phyloP scores from a whole-genome alignment of 495 filamentous ascomycete species.

The Aspergillus diversus region DNA sequence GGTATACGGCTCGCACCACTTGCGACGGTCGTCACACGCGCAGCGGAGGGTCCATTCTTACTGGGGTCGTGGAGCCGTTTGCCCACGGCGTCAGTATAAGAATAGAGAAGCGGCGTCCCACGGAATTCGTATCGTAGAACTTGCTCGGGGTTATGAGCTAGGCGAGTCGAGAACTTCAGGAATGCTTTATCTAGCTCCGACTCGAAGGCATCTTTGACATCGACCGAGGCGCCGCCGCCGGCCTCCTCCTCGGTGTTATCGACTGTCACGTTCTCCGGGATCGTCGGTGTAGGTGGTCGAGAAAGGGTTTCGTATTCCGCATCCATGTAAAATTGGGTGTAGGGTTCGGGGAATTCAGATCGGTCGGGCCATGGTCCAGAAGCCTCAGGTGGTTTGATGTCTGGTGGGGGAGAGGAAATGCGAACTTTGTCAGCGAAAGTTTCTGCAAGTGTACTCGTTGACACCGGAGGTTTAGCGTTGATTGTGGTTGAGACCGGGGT shows the following conservation, averaged over 20 bases:
- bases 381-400: conserved; percentile 40
- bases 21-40: conserved; percentile 37
- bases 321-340: conserved; percentile 80
- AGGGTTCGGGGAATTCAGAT: conserved; percentile 66
- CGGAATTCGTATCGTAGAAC: conserved; percentile 89
- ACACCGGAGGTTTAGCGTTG: conserved; percentile 26
- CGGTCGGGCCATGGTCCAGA: conserved; percentile 73
- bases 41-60: conserved; percentile 24
- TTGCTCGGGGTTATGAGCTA: conserved; percentile 92
- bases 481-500: conserved; percentile 38
- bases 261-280: conserved; percentile 55
- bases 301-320: conserved; percentile 88
- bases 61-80: conserved; percentile 54
- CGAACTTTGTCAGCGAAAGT: conserved; percentile 73
- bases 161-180: conserved; percentile 82
- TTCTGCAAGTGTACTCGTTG: conserved; percentile 56
- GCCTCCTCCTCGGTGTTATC: conserved; percentile 58
- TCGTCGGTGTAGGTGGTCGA: conserved; percentile 45
- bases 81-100: conserved; percentile 73
- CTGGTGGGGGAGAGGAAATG: conserved; percentile 52
- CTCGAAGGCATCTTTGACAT: conserved; percentile 83
- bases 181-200: conserved; percentile 84
- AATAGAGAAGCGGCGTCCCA: conserved; percentile 81
- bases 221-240: conserved; percentile 54
- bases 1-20: conserved; percentile 57